Evolutionary conservation across 768 basidiomycete species (phyloP), one percentile per base, ranked within the genome.

Genomic region (Leccinum variicolor): DNA sequence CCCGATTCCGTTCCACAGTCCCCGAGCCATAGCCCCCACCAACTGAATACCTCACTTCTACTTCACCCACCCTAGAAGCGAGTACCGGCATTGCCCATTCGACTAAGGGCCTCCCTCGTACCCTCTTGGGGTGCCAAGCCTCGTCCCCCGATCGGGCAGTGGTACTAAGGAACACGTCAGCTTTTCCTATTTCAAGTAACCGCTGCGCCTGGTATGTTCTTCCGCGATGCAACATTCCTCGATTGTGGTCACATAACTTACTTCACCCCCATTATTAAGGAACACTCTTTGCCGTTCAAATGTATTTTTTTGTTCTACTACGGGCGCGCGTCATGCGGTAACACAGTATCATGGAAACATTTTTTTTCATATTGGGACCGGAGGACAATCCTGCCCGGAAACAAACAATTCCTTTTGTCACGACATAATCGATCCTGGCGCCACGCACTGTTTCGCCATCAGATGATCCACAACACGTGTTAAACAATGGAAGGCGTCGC

Each of bases 1-100:
- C 63, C 71, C 73, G 71, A 73, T 51, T 63, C 73, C 71, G 71
- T 71, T 66, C 54, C 47, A 56, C 58, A 69, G 50, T 59, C 43
- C 63, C 68, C 66, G 65, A 57, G 57, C 61, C 64, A 74, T 71
- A 65, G 71, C 73, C 41, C 41, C 41, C 69, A 60, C 63, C 11
- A 45, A 54, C 53, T 50, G 51, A 58, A 64, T 58, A 15, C 53
- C 50, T 52, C 34, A 49, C 66, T 50, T 60, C 52, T 62, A 58
- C 53, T 50, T 63, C 62, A 45, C 65, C 41, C 54, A 63, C 51
- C 46, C 50, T 45, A 54, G 64, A 61, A 59, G 60, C 65, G 68
- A 64, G 61, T 8, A 58, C 36, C 61, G 49, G 64, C 71, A 69
- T 68, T 66, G 69, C 71, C 66, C 58, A 34, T 53, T 68, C 73